Base-by-base conservation (phyloP, 2,329 filamentous ascomycete genomes). In the Aspergillus fumigatus region DNA sequence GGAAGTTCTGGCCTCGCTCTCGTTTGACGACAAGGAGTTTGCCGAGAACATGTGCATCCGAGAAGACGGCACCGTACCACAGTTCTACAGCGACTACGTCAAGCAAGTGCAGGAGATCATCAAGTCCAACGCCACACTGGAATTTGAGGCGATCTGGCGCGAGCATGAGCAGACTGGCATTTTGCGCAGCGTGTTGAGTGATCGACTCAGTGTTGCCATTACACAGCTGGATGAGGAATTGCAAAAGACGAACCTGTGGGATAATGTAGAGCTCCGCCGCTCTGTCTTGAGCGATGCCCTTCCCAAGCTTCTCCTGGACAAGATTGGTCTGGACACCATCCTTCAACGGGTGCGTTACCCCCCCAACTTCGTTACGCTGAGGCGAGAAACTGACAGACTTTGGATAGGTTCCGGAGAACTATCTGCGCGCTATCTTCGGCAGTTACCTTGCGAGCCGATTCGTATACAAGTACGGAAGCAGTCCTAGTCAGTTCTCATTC, bases 81-180 rank as follows among this genome's bases (percentile, higher is more conserved):
- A 87, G 51, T 99, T 99, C 81, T 99, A 99, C 84, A 82, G 92
- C 71, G 84, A 86, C 47, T 99, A 99, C 68, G 94, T 99, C 67
- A 89, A 88, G 72, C 84, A 92, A 69, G 94, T 99, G 2, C 94
- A 99, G 77, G 83, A 85, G 61, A 92, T 88, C 70, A 97, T 99
- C 73, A 86, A 90, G 75, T 86, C 92, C 66, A 99, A 99, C 65
- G 94, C 94, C 2, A 81, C 85, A 17, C 85, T 99, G 38, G 94
- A 99, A 75, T 99, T 99, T 65, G 94, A 99, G 78, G 94, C 94
- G 47, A 95, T 99, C 77, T 99, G 94, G 94, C 86, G 90, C 63
- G 94, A 99, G 76, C 86, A 96, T 70, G 86, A 94, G 75, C 77
- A 87, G 71, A 96, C 90, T 1, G 89, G 90, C 52, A 80, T 87